phyloP scores from a whole-genome alignment of 2,329 filamentous ascomycete species.

The Clonostachys sp. region DNA sequence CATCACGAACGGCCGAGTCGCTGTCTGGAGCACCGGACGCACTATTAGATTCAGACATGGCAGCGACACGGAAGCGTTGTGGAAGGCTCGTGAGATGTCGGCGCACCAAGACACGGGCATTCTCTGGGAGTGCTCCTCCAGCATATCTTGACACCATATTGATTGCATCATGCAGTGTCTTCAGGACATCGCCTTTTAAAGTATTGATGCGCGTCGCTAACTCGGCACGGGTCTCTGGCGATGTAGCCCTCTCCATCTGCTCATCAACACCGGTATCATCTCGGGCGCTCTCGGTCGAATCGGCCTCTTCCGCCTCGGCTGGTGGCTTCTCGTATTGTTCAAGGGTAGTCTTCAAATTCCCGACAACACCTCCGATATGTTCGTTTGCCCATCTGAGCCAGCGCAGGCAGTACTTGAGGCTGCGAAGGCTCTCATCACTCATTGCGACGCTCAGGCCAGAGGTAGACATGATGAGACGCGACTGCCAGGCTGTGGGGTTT shows the following conservation, averaged over 20 bases:
- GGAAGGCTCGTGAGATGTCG: slow-evolving; percentile 81
- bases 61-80: slow-evolving; percentile 74
- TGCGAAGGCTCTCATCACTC: slow-evolving; percentile 80
- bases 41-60: slow-evolving; percentile 28
- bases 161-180: slow-evolving; percentile 76
- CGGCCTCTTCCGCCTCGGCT: neutral
- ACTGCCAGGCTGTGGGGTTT: slow-evolving; percentile 59
- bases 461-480: slow-evolving; percentile 81
- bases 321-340: slow-evolving; percentile 58
- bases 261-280: neutral
- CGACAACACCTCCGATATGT: slow-evolving; percentile 72
- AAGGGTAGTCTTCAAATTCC: slow-evolving; percentile 68
- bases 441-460: slow-evolving; percentile 89
- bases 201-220: slow-evolving; percentile 61
- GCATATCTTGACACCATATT: slow-evolving; percentile 85
- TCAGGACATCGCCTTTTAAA: slow-evolving; percentile 67
- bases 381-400: slow-evolving; percentile 80
- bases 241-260: slow-evolving; percentile 5
- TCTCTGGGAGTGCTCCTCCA: slow-evolving; percentile 86
- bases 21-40: slow-evolving; percentile 22
- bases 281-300: slow-evolving; percentile 5
- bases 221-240: slow-evolving; percentile 27
- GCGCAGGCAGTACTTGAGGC: slow-evolving; percentile 77
- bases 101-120: slow-evolving; percentile 78
- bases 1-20: slow-evolving; percentile 36